A percentile compares a stretch with the other conserved stretches of the same genome.
These are phyloP conservation scores for Neofusicoccum kwambonambiense DNA, from an alignment of 2,329 filamentous ascomycete genomes.

Conservation along the genomic window DNA sequence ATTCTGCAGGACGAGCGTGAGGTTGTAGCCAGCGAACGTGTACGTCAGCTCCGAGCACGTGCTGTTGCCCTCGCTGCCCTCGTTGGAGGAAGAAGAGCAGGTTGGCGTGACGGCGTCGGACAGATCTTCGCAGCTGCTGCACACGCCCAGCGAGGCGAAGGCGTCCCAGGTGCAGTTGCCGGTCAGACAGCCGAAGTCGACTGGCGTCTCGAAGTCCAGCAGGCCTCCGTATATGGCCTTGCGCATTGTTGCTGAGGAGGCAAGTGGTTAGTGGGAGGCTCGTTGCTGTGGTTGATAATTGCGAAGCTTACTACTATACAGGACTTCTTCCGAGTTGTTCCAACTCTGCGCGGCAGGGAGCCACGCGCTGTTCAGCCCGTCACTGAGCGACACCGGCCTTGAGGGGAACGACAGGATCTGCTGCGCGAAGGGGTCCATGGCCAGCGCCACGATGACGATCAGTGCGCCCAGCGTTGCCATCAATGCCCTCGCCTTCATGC, in stretches of 20 bases:
- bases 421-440: conserved; percentile 20
- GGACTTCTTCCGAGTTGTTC: not conserved
- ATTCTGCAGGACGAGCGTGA: conserved; percentile 3
- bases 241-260: conserved; percentile 3
- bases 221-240: conserved; percentile 15
- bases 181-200: conserved; percentile 15
- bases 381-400: not conserved
- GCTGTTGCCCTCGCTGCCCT: not conserved
- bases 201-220: not conserved
- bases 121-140: conserved; percentile 13
- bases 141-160: conserved; percentile 18
- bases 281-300: too few species aligned
- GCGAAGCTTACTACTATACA: not conserved
- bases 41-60: conserved; percentile 3
- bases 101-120: not conserved
- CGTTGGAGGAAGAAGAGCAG: not conserved
- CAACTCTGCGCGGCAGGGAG: not conserved
- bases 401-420: conserved; percentile 18
- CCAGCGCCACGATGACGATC: conserved; percentile 17
- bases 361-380: not conserved
- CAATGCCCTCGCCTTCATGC: not conserved
- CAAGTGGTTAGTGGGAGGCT: not conserved
- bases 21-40: not conserved
- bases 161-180: conserved; percentile 20
- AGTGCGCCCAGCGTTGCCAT: conserved; percentile 18